A percentile compares a stretch with the other conserved stretches of the same genome.
Evolutionary conservation across 768 basidiomycete species (phyloP).

Genomic region (Suillus alpinus): DNA sequence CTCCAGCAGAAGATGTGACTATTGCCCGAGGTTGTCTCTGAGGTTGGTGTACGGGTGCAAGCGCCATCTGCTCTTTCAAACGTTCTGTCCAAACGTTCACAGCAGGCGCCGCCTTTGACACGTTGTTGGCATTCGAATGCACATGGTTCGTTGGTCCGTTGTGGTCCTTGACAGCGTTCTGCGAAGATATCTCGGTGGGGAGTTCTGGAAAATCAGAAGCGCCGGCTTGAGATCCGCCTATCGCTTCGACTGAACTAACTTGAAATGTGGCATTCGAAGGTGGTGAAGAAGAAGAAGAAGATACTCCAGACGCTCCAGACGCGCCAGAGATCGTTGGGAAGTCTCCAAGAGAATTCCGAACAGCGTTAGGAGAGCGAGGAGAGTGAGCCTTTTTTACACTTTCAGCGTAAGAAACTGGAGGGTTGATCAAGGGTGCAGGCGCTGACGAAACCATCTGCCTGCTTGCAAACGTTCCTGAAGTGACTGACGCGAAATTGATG

Average conservation of each 20-base stretch:
- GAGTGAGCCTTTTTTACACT: slow-evolving; percentile 49
- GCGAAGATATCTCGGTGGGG: neutral
- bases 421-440: slow-evolving; percentile 28
- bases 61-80: slow-evolving; percentile 38
- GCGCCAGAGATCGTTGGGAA: slow-evolving; percentile 1
- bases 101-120: slow-evolving; percentile 17
- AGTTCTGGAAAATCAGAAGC: slow-evolving; percentile 3
- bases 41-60: slow-evolving; percentile 17
- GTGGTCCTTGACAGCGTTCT: neutral
- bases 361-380: slow-evolving; percentile 23
- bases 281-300: slow-evolving; percentile 11
- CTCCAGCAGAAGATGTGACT: slow-evolving; percentile 11
- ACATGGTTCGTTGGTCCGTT: slow-evolving; percentile 1
- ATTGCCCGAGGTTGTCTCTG: slow-evolving; percentile 15
- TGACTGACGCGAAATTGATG: neutral
- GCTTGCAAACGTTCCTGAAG: neutral
- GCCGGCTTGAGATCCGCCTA: neutral
- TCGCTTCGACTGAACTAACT: neutral
- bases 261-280: neutral
- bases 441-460: slow-evolving; percentile 29
- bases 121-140: slow-evolving; percentile 8
- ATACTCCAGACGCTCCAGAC: neutral
- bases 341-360: slow-evolving; percentile 7
- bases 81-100: slow-evolving; percentile 44
- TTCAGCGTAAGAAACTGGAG: slow-evolving; percentile 57